Conservation (phyloP, 2,329 filamentous ascomycete species). For the Eutypa lata region DNA sequence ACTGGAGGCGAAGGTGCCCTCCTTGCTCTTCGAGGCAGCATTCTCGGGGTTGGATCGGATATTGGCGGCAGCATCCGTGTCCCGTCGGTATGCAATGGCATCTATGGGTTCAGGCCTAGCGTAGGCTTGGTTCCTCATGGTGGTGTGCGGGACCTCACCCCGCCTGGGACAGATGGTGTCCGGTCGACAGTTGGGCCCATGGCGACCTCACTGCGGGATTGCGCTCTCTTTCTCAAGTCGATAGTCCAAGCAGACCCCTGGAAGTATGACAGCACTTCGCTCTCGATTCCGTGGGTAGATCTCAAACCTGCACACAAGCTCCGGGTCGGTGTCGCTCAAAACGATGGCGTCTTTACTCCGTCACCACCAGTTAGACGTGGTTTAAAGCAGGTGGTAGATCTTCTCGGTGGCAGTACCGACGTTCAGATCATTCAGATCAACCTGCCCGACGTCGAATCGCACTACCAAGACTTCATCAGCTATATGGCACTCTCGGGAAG, state of each 20-base stretch:
- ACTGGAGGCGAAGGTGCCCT: conserved; percentile 30
- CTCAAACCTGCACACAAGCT: conserved; percentile 8
- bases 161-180: conserved; percentile 49
- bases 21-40: conserved; percentile 12
- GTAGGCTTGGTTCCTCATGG: conserved; percentile 31
- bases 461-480: conserved; percentile 45
- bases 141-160: conserved; percentile 41
- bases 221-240: conserved; percentile 3
- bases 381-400: conserved; percentile 37
- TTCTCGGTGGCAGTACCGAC: conserved; percentile 25
- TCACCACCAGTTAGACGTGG: conserved; percentile 43
- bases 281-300: conserved; percentile 34
- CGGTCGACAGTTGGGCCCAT: conserved; percentile 44
- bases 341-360: conserved; percentile 45
- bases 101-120: conserved; percentile 30
- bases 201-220: conserved; percentile 40
- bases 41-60: conserved; percentile 19
- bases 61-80: conserved; percentile 28
- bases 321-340: conserved; percentile 39
- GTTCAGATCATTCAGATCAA: conserved; percentile 56
- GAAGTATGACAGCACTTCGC: conserved; percentile 26
- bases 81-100: conserved; percentile 27
- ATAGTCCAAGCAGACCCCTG: conserved; percentile 1
- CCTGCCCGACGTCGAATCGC: conserved; percentile 42
- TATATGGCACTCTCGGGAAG: conserved; percentile 14